Conservation (phyloP, 2,329 filamentous ascomycete genomes). For the Calonectria ilicicola region DNA sequence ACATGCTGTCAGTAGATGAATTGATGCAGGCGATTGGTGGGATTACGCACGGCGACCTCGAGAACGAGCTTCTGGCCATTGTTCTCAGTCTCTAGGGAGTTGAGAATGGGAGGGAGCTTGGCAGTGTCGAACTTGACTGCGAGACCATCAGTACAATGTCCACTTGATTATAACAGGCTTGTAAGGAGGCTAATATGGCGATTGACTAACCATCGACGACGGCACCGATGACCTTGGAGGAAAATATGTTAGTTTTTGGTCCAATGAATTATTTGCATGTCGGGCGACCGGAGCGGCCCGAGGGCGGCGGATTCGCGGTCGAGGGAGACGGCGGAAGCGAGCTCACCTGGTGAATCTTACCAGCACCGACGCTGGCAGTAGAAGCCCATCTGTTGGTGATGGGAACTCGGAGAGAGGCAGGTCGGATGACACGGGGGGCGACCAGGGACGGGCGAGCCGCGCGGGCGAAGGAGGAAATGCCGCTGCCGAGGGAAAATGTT, state of each 20-base stretch:
- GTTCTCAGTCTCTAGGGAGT: slow-evolving; percentile 93
- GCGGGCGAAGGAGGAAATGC: slow-evolving; percentile 74
- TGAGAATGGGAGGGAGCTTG: slow-evolving; percentile 96
- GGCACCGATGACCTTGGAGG: slow-evolving; percentile 91
- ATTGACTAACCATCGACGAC: slow-evolving; percentile 91
- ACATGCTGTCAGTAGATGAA: slow-evolving; percentile 51
- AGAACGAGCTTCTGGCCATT: slow-evolving; percentile 94
- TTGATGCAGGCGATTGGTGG: slow-evolving; percentile 12
- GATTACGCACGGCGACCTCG: slow-evolving; percentile 86
- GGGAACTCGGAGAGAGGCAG: slow-evolving; percentile 66
- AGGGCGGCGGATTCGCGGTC: slow-evolving; percentile 9
- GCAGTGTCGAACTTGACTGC: slow-evolving; percentile 96
- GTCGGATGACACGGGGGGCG: slow-evolving; percentile 68
- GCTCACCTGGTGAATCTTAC: slow-evolving; percentile 77
- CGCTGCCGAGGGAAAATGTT: slow-evolving; percentile 60
- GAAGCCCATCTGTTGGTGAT: slow-evolving; percentile 70
- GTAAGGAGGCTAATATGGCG: slow-evolving; percentile 25
- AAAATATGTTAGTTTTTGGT: slow-evolving; percentile 37
- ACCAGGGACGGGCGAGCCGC: slow-evolving; percentile 72
- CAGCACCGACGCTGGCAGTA: slow-evolving; percentile 68
- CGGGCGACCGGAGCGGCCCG: slow-evolving; percentile 39
- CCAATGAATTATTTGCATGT: slow-evolving; percentile 12
- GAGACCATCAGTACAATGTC: slow-evolving; percentile 43
- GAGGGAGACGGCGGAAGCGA: slow-evolving; percentile 12
- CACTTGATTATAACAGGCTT: slow-evolving; percentile 17